A percentile compares a stretch with the other conserved stretches of the same genome.
Evolutionary conservation across 1,139 yeast genomes (phyloP).

Genomic region (Tardiomyces blankii): DNA sequence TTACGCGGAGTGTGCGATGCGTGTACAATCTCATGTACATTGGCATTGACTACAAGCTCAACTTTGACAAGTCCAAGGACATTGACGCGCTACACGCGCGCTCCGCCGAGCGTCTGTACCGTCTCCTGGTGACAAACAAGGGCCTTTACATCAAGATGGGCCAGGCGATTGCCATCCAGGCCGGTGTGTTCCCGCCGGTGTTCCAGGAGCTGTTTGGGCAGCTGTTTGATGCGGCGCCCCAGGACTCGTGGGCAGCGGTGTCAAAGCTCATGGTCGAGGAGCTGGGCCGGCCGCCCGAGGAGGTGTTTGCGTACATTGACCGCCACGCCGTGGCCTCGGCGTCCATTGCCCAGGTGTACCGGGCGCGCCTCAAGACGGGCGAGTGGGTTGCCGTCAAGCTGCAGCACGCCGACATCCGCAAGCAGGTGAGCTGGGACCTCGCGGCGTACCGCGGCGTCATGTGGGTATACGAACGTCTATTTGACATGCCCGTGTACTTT

Average conservation of each 20-base stretch:
- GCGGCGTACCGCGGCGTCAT: constrained; percentile 44
- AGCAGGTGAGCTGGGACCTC: constrained; percentile 50
- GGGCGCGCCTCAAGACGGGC: constrained; percentile 40
- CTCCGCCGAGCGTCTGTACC: constrained; percentile 44
- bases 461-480: constrained; percentile 42
- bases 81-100: constrained; percentile 47
- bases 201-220: constrained; percentile 43
- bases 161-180: constrained; percentile 66
- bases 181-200: constrained; percentile 51
- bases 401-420: constrained; percentile 50
- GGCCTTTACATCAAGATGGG: constrained; percentile 71
- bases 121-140: constrained; percentile 44
- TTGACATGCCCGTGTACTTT: constrained; percentile 52
- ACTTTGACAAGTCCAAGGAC: constrained; percentile 33
- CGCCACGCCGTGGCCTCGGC: constrained; percentile 58
- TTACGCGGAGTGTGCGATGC: constrained; percentile 43
- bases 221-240: constrained; percentile 63
- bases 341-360: constrained; percentile 64
- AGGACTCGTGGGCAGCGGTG: constrained; percentile 47
- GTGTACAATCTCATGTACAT: constrained; percentile 38
- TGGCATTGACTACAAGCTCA: constrained; percentile 49
- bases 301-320: constrained; percentile 37
- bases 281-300: constrained; percentile 39
- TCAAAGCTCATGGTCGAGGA: constrained; percentile 36
- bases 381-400: constrained; percentile 56